Evolutionary conservation across 805 yeast species (phyloP), one percentile per base, ranked within the genome.

Genomic region (Ogataea pilisensis): DNA sequence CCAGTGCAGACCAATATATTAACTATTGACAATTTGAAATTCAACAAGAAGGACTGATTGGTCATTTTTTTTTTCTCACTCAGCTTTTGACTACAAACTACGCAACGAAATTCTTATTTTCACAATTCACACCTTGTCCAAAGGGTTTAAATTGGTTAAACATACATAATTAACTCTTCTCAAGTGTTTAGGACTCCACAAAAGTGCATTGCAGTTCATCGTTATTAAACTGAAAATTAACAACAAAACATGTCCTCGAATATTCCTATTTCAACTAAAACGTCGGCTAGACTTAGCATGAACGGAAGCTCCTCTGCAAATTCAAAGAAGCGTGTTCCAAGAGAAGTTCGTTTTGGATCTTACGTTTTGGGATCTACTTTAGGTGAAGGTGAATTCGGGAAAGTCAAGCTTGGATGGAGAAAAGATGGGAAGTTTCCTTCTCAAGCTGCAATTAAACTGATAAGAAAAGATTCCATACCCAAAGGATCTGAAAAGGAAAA

Each of bases 351-450:
- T 30, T 90, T 93, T 60, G 99, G 99, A 20, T 80, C 86, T 12
- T 93, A 90, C 57, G 77, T 86, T 18, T 72, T 93, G 7, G 99
- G 98, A 2, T 82, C 95, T 12, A 91, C 99, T 0, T 68, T 93
- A 12, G 99, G 99, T 26, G 96, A 93, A 65, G 99, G 99, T 36
- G 99, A 93, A 60, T 93, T 93, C 63, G 99, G 99, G 44, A 91
- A 93, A 63, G 99, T 93, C 43, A 93, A 91, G 61, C 70, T 93
- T 18, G 98, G 97, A 12, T 91, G 97, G 97, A 73, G 95, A 45
- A 86, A 85, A 60, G 90, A 81, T 53, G 89, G 88, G 16, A 67
- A 78, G 57, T 77, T 79, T 44, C 83, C 88, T 3, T 75, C 83
- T 29, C 95, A 89, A 65, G 95, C 88, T 9, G 99, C 99, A 35